Conservation (phyloP, 495 filamentous ascomycete species). For the Aspergillus bertholletiae region DNA sequence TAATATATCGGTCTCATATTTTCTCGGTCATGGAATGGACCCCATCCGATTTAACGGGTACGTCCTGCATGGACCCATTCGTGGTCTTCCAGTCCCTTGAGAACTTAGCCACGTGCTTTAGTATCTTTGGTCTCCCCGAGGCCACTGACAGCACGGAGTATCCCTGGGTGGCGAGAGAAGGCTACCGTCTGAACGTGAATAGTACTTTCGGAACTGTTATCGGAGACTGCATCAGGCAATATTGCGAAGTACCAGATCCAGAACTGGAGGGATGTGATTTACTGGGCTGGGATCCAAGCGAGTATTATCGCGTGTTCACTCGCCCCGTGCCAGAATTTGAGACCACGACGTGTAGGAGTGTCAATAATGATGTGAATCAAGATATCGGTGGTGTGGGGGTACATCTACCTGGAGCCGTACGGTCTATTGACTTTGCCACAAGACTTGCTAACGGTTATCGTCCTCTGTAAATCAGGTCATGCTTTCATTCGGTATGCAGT, state of each 20-base stretch:
- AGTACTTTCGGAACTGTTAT: background rate
- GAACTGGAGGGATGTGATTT: background rate
- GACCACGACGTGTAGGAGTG: background rate
- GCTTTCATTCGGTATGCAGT: background rate
- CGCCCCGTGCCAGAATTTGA: background rate
- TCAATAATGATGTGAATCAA: background rate
- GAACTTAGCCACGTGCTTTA: background rate
- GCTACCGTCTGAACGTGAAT: background rate
- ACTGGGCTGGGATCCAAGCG: background rate
- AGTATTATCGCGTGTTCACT: background rate
- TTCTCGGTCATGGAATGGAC: background rate
- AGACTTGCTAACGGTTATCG: background rate
- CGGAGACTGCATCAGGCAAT: background rate
- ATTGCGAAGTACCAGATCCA: background rate
- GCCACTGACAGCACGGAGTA: background rate
- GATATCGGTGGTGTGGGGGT: background rate
- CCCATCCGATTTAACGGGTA: background rate
- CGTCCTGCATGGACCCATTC: background rate
- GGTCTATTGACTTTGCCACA: background rate
- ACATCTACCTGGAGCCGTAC: background rate
- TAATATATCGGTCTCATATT: background rate
- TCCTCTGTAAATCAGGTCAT: background rate
- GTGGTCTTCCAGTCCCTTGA: background rate
- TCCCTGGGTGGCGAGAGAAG: background rate
- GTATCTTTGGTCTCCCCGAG: background rate